Percentiles rank a stretch among this genome's conserved stretches.
These are phyloP conservation scores for Penicillium antarcticum DNA, from an alignment of 495 filamentous ascomycete genomes.

Conservation along the genomic window DNA sequence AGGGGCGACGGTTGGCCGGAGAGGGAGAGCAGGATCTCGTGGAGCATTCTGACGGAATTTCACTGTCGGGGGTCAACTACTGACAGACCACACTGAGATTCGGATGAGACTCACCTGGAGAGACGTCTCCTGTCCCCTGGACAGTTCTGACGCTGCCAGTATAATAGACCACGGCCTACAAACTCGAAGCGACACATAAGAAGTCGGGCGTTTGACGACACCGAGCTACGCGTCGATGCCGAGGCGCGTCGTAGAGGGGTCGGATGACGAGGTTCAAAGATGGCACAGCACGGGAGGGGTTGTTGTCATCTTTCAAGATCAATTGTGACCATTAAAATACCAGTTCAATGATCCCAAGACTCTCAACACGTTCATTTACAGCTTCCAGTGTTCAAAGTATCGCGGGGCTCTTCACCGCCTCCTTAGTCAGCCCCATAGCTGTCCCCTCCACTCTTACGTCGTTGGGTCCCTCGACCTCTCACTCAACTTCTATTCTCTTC, in stretches of 20 bases:
- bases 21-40: constrained; percentile 93
- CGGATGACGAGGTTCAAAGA: not conserved
- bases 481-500: constrained; percentile 2
- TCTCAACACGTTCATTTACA: not conserved
- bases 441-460: constrained; percentile 39
- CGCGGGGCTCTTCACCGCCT: constrained; percentile 15
- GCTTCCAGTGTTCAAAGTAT: not conserved
- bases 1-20: constrained; percentile 89
- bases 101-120: constrained; percentile 18
- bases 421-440: constrained; percentile 3
- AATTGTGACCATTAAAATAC: not conserved
- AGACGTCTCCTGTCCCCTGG: constrained; percentile 17
- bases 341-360: not conserved
- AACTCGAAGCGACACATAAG: constrained; percentile 54
- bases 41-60: constrained; percentile 68
- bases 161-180: constrained; percentile 43
- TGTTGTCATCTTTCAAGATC: not conserved
- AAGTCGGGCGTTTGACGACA: constrained; percentile 1
- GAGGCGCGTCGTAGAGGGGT: not conserved
- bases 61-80: constrained; percentile 15
- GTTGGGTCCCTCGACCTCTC: constrained; percentile 16
- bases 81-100: not conserved
- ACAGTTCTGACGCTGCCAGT: constrained; percentile 36
- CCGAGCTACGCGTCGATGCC: constrained; percentile 1
- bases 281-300: not conserved